Evolutionary conservation across 2,329 filamentous ascomycete genomes (phyloP).

Genomic region (Leptographium flavum): DNA sequence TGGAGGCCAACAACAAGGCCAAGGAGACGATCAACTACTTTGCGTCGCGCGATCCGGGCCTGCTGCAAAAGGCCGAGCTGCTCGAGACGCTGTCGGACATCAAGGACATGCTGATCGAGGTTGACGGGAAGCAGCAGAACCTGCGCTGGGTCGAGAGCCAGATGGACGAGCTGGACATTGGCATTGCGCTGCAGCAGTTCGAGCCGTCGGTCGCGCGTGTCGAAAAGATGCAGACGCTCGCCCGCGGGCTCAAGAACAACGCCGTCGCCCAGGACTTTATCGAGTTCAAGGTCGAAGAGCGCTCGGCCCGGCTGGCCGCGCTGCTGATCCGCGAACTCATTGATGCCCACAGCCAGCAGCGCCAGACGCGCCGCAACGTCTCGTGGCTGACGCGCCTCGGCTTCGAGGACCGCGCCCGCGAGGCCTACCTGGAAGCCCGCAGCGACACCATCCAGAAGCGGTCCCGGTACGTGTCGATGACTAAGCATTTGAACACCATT

Average conservation of each 20-base stretch:
- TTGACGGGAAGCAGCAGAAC: conserved; percentile 93
- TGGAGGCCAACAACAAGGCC: conserved; percentile 72
- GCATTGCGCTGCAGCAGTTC: conserved; percentile 81
- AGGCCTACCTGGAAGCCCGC: conserved; percentile 71
- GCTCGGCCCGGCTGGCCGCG: conserved; percentile 61
- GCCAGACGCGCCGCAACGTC: conserved; percentile 67
- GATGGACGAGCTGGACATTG: conserved; percentile 91
- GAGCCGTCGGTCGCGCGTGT: conserved; percentile 72
- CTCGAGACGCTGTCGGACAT: conserved; percentile 65
- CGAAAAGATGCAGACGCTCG: conserved; percentile 70
- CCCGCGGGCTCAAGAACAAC: conserved; percentile 72
- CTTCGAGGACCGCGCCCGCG: conserved; percentile 78
- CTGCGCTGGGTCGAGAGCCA: conserved; percentile 90
- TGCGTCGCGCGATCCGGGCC: conserved; percentile 60
- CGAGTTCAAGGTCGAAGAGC: conserved; percentile 76
- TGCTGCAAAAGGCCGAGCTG: conserved; percentile 66
- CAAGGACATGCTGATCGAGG: conserved; percentile 84
- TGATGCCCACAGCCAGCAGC: conserved; percentile 61
- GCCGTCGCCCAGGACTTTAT: conserved; percentile 82
- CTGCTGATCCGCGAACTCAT: conserved; percentile 66
- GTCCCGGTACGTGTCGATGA: conserved; percentile 47
- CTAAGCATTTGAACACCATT: background rate
- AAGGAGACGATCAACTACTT: conserved; percentile 80
- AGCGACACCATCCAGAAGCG: conserved; percentile 67
- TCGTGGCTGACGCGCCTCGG: conserved; percentile 75